These are phyloP conservation scores for Favolaschia claudopus DNA, from an alignment of 768 basidiomycete species.

Conservation along the genomic window DNA sequence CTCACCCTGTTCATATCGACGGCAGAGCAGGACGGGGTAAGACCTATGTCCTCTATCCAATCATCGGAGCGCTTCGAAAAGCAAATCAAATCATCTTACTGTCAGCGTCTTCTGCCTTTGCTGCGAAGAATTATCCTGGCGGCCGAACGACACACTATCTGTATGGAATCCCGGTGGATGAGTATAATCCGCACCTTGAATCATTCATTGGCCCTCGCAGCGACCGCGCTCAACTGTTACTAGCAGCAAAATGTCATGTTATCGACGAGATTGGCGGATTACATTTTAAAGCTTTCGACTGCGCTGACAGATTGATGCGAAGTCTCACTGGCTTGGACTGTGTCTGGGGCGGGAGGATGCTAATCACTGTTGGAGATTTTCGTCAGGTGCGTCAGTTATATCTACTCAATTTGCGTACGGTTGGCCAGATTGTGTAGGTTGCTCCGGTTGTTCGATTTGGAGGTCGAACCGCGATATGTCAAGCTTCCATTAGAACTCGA, in stretches of 20 bases:
- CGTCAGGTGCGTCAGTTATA: no score
- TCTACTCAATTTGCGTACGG: no score
- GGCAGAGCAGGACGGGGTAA: not conserved
- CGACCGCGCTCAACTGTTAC: not conserved
- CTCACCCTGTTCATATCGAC: not conserved
- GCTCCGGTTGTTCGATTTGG: not conserved
- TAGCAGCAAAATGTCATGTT: not conserved
- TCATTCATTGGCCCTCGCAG: not conserved
- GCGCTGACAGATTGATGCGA: no score
- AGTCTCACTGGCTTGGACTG: no score
- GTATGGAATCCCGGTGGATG: no score
- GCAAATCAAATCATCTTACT: not conserved
- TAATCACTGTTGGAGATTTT: no score
- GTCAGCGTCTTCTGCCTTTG: not conserved
- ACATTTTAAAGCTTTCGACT: slow-evolving; percentile 2
- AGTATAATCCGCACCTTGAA: not conserved
- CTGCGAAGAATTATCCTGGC: no score
- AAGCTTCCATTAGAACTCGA: not conserved
- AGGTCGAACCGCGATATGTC: not conserved
- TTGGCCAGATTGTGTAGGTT: no score
- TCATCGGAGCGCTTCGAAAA: not conserved
- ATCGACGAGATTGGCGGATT: slow-evolving; percentile 1
- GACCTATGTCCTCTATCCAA: not conserved
- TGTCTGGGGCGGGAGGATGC: no score
- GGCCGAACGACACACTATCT: no score